Percentiles rank a stretch among this genome's conserved stretches.
phyloP scores from a whole-genome alignment of 2,329 filamentous ascomycete genomes.

The Ascochyta pisi region DNA sequence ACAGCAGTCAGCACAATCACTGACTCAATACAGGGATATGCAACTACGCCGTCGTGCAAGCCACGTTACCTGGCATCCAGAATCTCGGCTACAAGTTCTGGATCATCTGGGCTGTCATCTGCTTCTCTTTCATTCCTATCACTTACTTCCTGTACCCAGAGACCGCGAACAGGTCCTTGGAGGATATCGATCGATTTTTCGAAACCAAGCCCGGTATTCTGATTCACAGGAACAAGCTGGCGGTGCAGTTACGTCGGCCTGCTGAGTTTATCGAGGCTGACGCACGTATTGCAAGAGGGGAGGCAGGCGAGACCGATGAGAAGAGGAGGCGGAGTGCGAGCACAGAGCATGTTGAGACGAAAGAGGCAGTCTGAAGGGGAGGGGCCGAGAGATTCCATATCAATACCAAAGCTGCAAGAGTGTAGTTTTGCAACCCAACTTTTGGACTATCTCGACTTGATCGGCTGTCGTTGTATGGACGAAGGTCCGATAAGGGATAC shows the following conservation, averaged over 20 bases:
- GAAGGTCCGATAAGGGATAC: no score
- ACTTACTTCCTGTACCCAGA: slow-evolving; percentile 62
- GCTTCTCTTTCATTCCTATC: slow-evolving; percentile 60
- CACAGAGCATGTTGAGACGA: slow-evolving; percentile 32
- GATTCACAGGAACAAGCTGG: slow-evolving; percentile 58
- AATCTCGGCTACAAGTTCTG: slow-evolving; percentile 61
- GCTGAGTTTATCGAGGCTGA: slow-evolving; percentile 58
- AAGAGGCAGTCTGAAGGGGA: slow-evolving; percentile 28
- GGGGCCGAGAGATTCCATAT: no score
- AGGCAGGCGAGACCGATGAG: slow-evolving; percentile 11
- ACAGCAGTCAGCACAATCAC: background rate
- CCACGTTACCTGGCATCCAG: slow-evolving; percentile 44
- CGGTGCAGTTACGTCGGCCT: slow-evolving; percentile 55
- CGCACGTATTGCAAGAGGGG: slow-evolving; percentile 41
- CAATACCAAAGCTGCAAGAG: no score
- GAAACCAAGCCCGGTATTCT: slow-evolving; percentile 49
- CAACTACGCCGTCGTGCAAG: slow-evolving; percentile 44
- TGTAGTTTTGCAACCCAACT: no score
- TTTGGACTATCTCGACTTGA: no score
- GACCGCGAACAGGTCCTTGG: slow-evolving; percentile 55
- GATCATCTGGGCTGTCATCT: slow-evolving; percentile 63
- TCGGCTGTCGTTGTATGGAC: no score
- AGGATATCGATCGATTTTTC: slow-evolving; percentile 58
- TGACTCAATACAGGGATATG: slow-evolving; percentile 27
- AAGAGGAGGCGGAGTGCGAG: slow-evolving; percentile 21